A percentile compares a stretch with the other conserved stretches of the same genome.
phyloP scores from a whole-genome alignment of 352 stramenopile genomes.

The Phytopythium montanum region DNA sequence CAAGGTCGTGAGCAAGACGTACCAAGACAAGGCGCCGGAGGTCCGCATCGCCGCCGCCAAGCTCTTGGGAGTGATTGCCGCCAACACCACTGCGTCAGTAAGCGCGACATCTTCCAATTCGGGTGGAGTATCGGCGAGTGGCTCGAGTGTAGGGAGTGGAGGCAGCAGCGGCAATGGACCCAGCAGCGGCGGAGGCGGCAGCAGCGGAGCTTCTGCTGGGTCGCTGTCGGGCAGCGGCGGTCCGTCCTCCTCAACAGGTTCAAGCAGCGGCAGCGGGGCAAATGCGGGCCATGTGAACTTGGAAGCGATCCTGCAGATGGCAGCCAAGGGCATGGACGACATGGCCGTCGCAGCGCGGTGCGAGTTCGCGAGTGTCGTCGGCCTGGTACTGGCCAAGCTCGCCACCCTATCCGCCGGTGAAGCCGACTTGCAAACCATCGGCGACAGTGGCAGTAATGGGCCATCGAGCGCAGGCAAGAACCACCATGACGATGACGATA shows the following conservation, averaged over 20 bases:
- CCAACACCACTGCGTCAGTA: constrained; percentile 33
- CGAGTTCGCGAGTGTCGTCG: constrained; percentile 33
- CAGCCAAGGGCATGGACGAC: constrained; percentile 80
- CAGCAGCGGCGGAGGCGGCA: constrained; percentile 9
- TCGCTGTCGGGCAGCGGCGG: constrained; percentile 4
- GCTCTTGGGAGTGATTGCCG: constrained; percentile 61
- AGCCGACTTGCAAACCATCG: constrained; percentile 32
- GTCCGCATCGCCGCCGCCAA: constrained; percentile 57
- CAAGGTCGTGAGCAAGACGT: constrained; percentile 64
- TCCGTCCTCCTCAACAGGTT: neutral
- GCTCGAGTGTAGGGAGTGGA: constrained; percentile 13
- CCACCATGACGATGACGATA: constrained; percentile 14
- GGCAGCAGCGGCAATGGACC: constrained; percentile 17
- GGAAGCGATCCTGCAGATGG: constrained; percentile 66
- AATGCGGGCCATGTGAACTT: constrained; percentile 36
- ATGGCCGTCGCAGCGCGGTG: constrained; percentile 20
- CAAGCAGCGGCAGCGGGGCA: constrained; percentile 6
- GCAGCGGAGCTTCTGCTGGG: constrained; percentile 5
- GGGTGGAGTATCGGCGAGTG: constrained; percentile 3
- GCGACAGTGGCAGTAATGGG: constrained; percentile 12
- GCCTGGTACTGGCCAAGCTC: constrained; percentile 77
- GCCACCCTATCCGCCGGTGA: constrained; percentile 43
- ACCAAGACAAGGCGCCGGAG: constrained; percentile 76
- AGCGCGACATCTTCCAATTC: constrained; percentile 8
- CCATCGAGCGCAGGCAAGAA: constrained; percentile 7